Percentiles rank a stretch among this genome's conserved stretches.
phyloP scores from a whole-genome alignment of 2,329 filamentous ascomycete species.

The Bipolaris victoriae region DNA sequence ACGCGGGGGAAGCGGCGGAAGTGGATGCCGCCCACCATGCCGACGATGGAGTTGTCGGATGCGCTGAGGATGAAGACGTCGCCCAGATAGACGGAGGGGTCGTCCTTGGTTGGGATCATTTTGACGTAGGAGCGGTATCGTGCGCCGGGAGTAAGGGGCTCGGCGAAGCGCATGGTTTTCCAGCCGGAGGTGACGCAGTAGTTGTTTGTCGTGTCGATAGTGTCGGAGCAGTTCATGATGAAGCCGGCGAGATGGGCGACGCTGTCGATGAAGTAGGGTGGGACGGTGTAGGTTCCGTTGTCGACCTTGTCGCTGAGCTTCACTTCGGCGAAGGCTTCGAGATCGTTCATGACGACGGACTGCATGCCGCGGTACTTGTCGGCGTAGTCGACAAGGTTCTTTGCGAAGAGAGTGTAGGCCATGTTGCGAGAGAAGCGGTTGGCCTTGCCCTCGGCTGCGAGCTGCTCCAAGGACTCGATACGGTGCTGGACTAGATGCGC shows the following conservation, averaged over 20 bases:
- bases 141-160: conserved; percentile 15
- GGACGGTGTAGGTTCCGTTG: conserved; percentile 15
- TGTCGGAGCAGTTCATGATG: conserved; percentile 29
- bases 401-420: conserved; percentile 32
- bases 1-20: conserved; percentile 32
- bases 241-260: conserved; percentile 33
- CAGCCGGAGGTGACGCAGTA: conserved; percentile 34
- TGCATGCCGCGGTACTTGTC: conserved; percentile 31
- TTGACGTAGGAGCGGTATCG: conserved; percentile 32
- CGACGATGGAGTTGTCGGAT: conserved; percentile 37
- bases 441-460: conserved; percentile 17
- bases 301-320: conserved; percentile 11
- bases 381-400: conserved; percentile 27
- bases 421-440: conserved; percentile 24
- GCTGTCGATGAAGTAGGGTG: conserved; percentile 35
- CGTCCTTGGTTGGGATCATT: conserved; percentile 31
- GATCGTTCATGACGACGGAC: conserved; percentile 27
- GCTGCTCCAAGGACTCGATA: conserved; percentile 22
- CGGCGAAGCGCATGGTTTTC: conserved; percentile 29
- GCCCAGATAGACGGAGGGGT: conserved; percentile 44
- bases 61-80: conserved; percentile 50
- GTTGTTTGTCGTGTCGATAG: conserved; percentile 21
- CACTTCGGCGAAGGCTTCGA: conserved; percentile 23
- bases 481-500: conserved; percentile 24
- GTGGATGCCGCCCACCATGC: conserved; percentile 38